phyloP scores from a whole-genome alignment of 2,329 filamentous ascomycete genomes.

The Phialophora chinensis region DNA sequence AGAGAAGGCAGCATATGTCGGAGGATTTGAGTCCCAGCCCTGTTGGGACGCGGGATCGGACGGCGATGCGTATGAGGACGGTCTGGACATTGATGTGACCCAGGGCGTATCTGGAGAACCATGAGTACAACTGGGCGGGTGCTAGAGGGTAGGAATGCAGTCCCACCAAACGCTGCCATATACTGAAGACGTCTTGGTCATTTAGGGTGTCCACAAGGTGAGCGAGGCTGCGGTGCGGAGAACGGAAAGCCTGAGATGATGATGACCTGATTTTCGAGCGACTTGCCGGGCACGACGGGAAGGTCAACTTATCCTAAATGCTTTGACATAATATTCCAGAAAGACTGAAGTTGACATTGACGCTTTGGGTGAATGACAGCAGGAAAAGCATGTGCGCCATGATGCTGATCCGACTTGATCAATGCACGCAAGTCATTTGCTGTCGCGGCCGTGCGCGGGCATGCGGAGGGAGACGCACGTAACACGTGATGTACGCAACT shows the following conservation, averaged over 20 bases:
- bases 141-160: slow-evolving; percentile 16
- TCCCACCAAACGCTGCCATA: slow-evolving; percentile 56
- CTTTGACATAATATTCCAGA: background rate
- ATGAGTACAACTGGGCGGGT: slow-evolving; percentile 12
- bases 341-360: slow-evolving; percentile 8
- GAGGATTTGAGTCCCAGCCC: slow-evolving; percentile 58
- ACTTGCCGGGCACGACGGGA: background rate
- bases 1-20: slow-evolving; percentile 89
- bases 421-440: slow-evolving; percentile 10
- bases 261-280: slow-evolving; percentile 7
- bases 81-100: slow-evolving; percentile 60
- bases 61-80: slow-evolving; percentile 46
- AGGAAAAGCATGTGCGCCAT: slow-evolving; percentile 18
- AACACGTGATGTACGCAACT: slow-evolving; percentile 5
- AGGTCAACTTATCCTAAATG: background rate
- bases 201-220: slow-evolving; percentile 10
- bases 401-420: slow-evolving; percentile 1
- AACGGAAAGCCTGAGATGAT: slow-evolving; percentile 16
- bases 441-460: background rate
- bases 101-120: slow-evolving; percentile 56
- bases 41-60: slow-evolving; percentile 46
- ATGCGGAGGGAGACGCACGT: background rate
- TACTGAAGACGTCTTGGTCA: slow-evolving; percentile 45
- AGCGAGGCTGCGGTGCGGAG: slow-evolving; percentile 21
- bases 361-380: background rate